Base-by-base conservation (phyloP, 768 basidiomycete genomes). In the Clavulina sp. region DNA sequence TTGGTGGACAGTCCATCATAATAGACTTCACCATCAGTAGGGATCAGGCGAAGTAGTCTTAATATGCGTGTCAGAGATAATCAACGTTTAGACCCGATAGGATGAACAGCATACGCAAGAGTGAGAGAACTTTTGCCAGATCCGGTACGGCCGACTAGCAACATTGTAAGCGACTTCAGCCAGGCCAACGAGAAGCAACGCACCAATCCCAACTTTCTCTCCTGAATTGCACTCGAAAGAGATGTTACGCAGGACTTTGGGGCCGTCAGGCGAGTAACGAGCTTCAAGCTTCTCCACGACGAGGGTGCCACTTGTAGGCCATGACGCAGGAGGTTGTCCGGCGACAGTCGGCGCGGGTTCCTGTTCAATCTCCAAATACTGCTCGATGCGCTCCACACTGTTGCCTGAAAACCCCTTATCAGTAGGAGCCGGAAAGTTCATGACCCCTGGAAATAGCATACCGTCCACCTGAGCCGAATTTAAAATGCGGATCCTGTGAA, bases 201-300 rank as follows among this genome's bases (percentile, higher is more conserved):
- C n/a, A n/a, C n/a, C 65, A 46, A 78, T 74, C 62, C 76, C 77
- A 32, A 78, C 67, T 54, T 74, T 70, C 57, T 77, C 74, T 2
- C 78, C 78, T 9, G 72, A 71, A 41, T 70, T 68, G 56, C 78
- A 70, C 49, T 69, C 73, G 13, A 83, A 63, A 18, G 72, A 68
- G 59, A 83, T 71, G 4, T 78, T 73, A 5, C 77, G 71, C 5
- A 84, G 66, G 0, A 82, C 77, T n/a, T 68, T 61, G 1, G 77
- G 78, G 1, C 76, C 76, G 52, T 75, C 74, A 3, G 51, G 38
- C 23, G 70, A 70, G 55, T 75, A 75, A 36, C 66, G 63, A 0
- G 78, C 77, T 7, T 68, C 71, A 3, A 79, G 62, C 30, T 71
- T 67, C 54, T 78, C 71, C 1, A 76, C 71, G 3, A 62, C 58